Conservation (phyloP, 352 stramenopile genomes). For the Pythium scleroteichum region DNA sequence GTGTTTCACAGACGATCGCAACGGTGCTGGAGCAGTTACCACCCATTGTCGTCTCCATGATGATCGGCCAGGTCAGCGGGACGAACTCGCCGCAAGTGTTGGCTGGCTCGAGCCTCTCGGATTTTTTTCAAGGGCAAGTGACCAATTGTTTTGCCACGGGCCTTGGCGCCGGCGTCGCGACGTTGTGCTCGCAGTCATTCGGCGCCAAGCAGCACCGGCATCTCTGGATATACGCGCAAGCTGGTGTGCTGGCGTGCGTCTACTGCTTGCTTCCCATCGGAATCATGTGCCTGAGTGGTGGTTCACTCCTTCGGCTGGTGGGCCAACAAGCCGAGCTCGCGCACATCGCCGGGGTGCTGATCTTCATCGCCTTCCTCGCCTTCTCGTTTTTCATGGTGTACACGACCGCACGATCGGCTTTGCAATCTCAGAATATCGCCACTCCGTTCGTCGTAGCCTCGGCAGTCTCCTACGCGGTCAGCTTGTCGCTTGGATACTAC, state of each 20-base stretch:
- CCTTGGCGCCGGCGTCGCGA: constrained; percentile 35
- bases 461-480: constrained; percentile 25
- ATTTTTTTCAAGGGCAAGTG: constrained; percentile 28
- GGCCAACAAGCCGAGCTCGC: constrained; percentile 39
- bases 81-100: constrained; percentile 7
- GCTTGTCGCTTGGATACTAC: constrained; percentile 26
- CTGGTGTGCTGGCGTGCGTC: constrained; percentile 32
- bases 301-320: constrained; percentile 27
- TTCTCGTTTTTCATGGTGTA: constrained; percentile 37
- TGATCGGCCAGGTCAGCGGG: constrained; percentile 20
- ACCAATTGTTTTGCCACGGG: constrained; percentile 29
- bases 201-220: constrained; percentile 37
- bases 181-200: constrained; percentile 45
- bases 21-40: constrained; percentile 15
- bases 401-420: constrained; percentile 33
- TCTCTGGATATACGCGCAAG: constrained; percentile 47
- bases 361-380: constrained; percentile 23
- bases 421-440: constrained; percentile 49
- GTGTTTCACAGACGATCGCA: constrained; percentile 14
- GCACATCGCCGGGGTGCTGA: constrained; percentile 25
- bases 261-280: constrained; percentile 23
- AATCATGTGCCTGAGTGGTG: constrained; percentile 25
- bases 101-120: constrained; percentile 16
- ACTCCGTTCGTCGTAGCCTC: constrained; percentile 33
- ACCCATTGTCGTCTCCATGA: constrained; percentile 12